Evolutionary conservation across 169 alveolate species (phyloP).

Genomic region (Plasmodium coatneyi): DNA sequence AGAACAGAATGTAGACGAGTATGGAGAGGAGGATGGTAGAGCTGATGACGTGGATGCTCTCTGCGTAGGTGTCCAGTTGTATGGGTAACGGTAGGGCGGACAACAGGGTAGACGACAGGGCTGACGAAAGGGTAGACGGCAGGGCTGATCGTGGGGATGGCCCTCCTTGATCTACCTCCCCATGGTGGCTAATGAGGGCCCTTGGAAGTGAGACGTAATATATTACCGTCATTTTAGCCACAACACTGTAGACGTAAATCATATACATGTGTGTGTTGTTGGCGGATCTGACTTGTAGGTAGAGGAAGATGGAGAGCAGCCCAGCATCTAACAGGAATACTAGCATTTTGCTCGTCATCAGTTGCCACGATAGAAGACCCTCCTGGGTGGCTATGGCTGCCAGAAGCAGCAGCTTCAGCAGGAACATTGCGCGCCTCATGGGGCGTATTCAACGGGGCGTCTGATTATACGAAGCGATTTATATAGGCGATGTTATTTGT

Average conservation of each 20-base stretch:
- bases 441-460: neutral
- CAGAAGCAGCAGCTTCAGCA: conserved; percentile 14
- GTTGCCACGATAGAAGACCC: neutral
- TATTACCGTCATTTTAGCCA: conserved; percentile 42
- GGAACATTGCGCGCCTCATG: conserved; percentile 3
- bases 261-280: conserved; percentile 51
- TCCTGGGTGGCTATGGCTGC: conserved; percentile 15
- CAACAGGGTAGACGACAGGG: no score
- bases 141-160: neutral
- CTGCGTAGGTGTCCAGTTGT: neutral
- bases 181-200: neutral
- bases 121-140: no score
- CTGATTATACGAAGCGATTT: neutral
- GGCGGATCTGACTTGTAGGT: conserved; percentile 19
- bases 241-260: conserved; percentile 52
- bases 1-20: conserved; percentile 25
- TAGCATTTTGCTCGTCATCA: neutral
- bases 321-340: neutral
- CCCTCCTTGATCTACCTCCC: neutral
- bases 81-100: neutral
- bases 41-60: conserved; percentile 4
- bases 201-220: conserved; percentile 42
- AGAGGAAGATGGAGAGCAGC: neutral
- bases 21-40: conserved; percentile 12
- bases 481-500: neutral